Percentiles rank a stretch among this genome's conserved stretches.
phyloP scores from a whole-genome alignment of 306 rosid genomes.

The Crotalaria pallida region DNA sequence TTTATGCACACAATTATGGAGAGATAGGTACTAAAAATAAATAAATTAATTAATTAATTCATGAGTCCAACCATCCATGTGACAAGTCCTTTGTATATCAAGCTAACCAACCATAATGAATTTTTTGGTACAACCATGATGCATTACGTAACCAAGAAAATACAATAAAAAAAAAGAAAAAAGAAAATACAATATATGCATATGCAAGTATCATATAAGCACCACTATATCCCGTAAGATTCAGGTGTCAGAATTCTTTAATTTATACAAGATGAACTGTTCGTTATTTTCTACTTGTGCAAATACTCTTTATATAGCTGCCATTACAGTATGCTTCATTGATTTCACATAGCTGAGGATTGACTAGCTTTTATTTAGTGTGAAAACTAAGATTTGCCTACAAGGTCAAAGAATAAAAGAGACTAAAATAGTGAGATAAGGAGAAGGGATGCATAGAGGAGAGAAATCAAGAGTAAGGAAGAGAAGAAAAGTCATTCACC shows the following conservation, averaged over 20 bases:
- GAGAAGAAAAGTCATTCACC: neutral
- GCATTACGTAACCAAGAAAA: neutral
- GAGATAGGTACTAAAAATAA: neutral
- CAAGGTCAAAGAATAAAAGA: neutral
- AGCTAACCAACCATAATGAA: conserved; percentile 13
- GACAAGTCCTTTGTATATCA: neutral
- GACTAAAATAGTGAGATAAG: neutral
- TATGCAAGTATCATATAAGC: too few species aligned
- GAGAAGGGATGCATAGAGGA: neutral
- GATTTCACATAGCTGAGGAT: neutral
- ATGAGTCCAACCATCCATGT: conserved; percentile 26
- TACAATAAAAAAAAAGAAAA: too few species aligned
- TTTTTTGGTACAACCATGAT: neutral
- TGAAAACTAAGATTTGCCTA: neutral
- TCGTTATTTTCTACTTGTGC: too few species aligned
- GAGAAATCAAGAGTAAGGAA: neutral
- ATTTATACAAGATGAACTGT: too few species aligned
- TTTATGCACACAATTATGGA: neutral
- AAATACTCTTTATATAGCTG: neutral
- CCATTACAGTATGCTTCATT: neutral
- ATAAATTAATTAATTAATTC: too few species aligned
- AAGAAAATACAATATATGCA: too few species aligned
- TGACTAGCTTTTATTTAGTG: neutral
- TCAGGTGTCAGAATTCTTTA: too few species aligned
- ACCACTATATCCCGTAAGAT: too few species aligned